Evolutionary conservation across 345 rosid genomes (phyloP).

Genomic region (Cardamine chenopodiifolia): DNA sequence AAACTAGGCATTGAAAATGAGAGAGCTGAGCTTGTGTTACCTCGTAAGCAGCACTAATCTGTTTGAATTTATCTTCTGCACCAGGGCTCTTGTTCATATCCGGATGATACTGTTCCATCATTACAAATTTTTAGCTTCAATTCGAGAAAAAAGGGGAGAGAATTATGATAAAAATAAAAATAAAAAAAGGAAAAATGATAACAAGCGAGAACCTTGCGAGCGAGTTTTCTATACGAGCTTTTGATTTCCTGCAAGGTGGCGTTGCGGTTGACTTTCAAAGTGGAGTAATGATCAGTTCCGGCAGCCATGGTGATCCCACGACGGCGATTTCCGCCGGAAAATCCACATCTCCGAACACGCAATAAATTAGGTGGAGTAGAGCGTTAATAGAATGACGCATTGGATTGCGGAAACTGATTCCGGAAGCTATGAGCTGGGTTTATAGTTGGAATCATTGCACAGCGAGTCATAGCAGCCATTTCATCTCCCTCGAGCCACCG

Average conservation of each 20-base stretch:
- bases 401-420: conserved; percentile 4
- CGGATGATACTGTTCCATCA: conserved; percentile 77
- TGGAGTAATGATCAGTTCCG: conserved; percentile 62
- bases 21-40: conserved; percentile 45
- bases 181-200: neutral
- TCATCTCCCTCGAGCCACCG: conserved; percentile 27
- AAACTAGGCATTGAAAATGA: neutral
- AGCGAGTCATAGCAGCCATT: conserved; percentile 21
- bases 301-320: conserved; percentile 48
- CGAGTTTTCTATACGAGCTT: conserved; percentile 75
- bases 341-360: conserved; percentile 20
- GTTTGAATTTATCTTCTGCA: conserved; percentile 91
- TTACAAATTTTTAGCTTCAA: too few relatives aligned
- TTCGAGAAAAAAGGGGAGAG: too few relatives aligned
- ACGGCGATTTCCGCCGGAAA: conserved; percentile 33
- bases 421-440: conserved; percentile 26
- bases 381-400: conserved; percentile 7
- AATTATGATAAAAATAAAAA: neutral
- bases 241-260: conserved; percentile 83
- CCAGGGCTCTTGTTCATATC: conserved; percentile 80
- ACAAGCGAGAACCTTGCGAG: conserved; percentile 69
- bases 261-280: conserved; percentile 60
- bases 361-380: neutral
- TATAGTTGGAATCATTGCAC: neutral
- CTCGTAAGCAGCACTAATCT: conserved; percentile 98